A percentile compares a stretch with the other conserved stretches of the same genome.
Conservation (phyloP, 306 rosid genomes). For the Fragaria vesca region DNA sequence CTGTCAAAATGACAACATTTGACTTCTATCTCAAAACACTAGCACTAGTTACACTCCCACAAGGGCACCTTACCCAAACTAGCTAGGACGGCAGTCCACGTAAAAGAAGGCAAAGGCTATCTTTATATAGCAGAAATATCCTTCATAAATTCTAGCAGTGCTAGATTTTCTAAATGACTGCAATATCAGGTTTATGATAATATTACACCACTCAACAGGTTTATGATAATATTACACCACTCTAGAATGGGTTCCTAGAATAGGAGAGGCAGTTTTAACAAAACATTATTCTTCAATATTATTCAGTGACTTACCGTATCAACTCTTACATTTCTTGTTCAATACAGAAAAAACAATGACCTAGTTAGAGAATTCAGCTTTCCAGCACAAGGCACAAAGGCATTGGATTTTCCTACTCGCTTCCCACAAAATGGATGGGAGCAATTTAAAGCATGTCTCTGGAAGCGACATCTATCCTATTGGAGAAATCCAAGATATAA, state of each 20-base stretch:
- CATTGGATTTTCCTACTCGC: slow-evolving; percentile 17
- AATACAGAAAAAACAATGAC: slow-evolving; percentile 19
- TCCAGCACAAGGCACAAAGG: slow-evolving; percentile 17
- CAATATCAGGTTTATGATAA: background rate
- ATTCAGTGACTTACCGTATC: background rate
- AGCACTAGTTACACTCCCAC: background rate
- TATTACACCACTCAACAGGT: background rate
- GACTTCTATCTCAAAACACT: background rate
- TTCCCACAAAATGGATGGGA: slow-evolving; percentile 37
- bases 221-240: background rate
- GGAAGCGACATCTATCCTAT: slow-evolving; percentile 34
- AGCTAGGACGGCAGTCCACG: background rate
- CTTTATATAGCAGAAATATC: background rate
- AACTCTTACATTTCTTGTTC: background rate
- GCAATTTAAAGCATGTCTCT: slow-evolving; percentile 35
- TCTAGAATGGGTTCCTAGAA: background rate
- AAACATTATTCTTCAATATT: background rate
- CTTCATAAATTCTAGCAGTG: background rate
- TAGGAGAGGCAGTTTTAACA: background rate
- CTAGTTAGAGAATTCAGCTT: slow-evolving; percentile 20
- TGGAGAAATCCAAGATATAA: slow-evolving; percentile 38
- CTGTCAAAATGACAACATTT: background rate
- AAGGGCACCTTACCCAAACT: background rate
- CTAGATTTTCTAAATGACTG: background rate
- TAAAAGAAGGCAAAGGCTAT: background rate